Evolutionary conservation across 148 eudicot species (phyloP).

Genomic region (Polygonum aviculare): DNA sequence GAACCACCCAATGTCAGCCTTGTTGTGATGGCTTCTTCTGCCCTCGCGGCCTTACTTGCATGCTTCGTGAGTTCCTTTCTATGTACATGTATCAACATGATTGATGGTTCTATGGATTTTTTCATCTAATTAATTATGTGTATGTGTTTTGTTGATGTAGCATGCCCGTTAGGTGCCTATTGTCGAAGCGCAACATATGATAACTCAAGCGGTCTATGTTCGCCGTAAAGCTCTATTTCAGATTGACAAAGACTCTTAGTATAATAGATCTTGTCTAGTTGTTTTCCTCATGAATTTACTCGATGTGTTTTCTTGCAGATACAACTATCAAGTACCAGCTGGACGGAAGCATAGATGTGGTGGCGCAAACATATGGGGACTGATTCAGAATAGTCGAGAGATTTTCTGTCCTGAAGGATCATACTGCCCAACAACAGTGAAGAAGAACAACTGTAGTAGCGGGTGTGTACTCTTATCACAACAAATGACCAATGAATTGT

Average conservation of each 20-base stretch:
- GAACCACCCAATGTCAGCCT: slow-evolving; percentile 23
- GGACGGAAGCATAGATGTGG: slow-evolving; percentile 71
- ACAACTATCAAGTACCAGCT: slow-evolving; percentile 51
- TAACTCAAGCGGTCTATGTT: slow-evolving; percentile 52
- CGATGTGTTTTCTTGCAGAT: slow-evolving; percentile 34
- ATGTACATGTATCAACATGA: no score
- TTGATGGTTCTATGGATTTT: background rate
- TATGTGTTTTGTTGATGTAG: slow-evolving; percentile 26
- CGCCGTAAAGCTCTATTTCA: slow-evolving; percentile 56
- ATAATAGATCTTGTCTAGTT: background rate
- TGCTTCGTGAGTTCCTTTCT: slow-evolving; percentile 36
- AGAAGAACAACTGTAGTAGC: slow-evolving; percentile 38
- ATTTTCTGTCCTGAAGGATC: slow-evolving; percentile 83
- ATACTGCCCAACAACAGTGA: slow-evolving; percentile 63
- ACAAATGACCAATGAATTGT: no score
- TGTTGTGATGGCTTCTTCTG: slow-evolving; percentile 50
- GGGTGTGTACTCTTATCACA: slow-evolving; percentile 33
- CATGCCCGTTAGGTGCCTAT: slow-evolving; percentile 89
- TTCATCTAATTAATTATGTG: background rate
- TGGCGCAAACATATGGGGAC: slow-evolving; percentile 90
- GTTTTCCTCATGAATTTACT: slow-evolving; percentile 1
- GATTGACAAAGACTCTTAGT: background rate
- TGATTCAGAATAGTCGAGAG: slow-evolving; percentile 35
- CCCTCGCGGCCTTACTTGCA: slow-evolving; percentile 43
- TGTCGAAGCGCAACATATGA: slow-evolving; percentile 60